Conservation (phyloP, 140 eudicot genomes). For the Bidens hawaiensis region DNA sequence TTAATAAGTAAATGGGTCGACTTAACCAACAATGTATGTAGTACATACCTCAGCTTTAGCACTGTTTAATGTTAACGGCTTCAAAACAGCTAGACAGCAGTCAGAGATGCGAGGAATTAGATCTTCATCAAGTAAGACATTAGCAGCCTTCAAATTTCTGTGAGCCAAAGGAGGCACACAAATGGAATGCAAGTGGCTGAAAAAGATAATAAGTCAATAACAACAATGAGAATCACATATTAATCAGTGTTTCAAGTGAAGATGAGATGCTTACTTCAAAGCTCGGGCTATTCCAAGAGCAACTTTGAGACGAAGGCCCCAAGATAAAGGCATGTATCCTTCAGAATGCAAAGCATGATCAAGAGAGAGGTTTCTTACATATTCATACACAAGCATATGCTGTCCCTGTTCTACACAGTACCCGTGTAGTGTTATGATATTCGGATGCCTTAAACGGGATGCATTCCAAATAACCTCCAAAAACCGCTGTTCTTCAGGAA, state of each 20-base stretch:
- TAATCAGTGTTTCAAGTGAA: not conserved
- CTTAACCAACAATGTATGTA: not conserved
- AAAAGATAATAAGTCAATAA: constrained; percentile 5
- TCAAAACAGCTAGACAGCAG: constrained; percentile 74
- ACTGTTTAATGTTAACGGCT: constrained; percentile 61
- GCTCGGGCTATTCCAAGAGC: constrained; percentile 84
- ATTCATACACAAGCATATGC: constrained; percentile 76
- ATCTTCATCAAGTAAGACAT: constrained; percentile 84
- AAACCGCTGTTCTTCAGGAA: constrained; percentile 76
- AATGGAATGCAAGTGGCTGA: constrained; percentile 78
- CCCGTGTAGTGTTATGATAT: constrained; percentile 71
- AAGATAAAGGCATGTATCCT: constrained; percentile 59
- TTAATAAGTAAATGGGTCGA: not conserved
- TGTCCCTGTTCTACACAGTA: constrained; percentile 79
- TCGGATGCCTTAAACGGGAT: constrained; percentile 78
- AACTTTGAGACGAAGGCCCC: constrained; percentile 69
- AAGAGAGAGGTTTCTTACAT: constrained; percentile 56
- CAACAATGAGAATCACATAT: not conserved
- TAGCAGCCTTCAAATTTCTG: constrained; percentile 75
- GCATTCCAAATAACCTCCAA: constrained; percentile 56
- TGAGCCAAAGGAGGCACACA: constrained; percentile 83
- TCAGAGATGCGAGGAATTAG: constrained; percentile 74
- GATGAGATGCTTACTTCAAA: constrained; percentile 55
- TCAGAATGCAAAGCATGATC: constrained; percentile 64
- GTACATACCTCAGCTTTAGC: constrained; percentile 84